Conservation (phyloP, 352 stramenopile species). For the Plasmopara muralis region DNA sequence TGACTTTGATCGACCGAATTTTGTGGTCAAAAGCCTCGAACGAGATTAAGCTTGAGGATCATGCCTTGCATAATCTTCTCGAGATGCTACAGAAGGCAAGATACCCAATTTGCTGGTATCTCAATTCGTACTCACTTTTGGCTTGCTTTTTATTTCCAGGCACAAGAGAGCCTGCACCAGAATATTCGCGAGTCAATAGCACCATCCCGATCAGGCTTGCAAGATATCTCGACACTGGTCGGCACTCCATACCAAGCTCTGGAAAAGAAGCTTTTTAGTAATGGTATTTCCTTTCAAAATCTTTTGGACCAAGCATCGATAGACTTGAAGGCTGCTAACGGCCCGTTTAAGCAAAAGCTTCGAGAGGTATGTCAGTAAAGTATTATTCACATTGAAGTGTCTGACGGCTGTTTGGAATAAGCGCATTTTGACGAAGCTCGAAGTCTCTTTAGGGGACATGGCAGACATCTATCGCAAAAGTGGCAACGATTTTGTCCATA, state of each 20-base stretch:
- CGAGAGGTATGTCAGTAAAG: constrained; percentile 16
- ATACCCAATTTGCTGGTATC: neutral
- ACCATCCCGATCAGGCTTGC: constrained; percentile 21
- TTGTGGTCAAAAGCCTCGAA: constrained; percentile 32
- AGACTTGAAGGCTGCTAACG: constrained; percentile 5
- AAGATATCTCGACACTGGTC: constrained; percentile 16
- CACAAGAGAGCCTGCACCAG: constrained; percentile 15
- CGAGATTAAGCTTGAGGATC: constrained; percentile 21
- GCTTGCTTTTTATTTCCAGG: constrained; percentile 6
- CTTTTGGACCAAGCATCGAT: constrained; percentile 18
- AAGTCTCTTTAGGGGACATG: constrained; percentile 35
- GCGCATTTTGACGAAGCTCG: constrained; percentile 34
- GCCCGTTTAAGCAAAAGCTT: constrained; percentile 5
- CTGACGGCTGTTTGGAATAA: constrained; percentile 3
- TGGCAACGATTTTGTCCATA: constrained; percentile 35
- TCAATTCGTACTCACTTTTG: no score
- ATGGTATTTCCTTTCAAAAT: constrained; percentile 18
- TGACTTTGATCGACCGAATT: constrained; percentile 22
- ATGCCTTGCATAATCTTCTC: constrained; percentile 14
- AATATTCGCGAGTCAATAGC: constrained; percentile 26
- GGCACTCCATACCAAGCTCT: constrained; percentile 19
- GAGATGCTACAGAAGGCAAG: constrained; percentile 20
- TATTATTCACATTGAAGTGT: neutral
- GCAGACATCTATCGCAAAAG: constrained; percentile 25
- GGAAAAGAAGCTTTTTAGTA: constrained; percentile 20